Percentiles rank a stretch among this genome's conserved stretches.
Evolutionary conservation across 495 filamentous ascomycete species (phyloP).

Genomic region (Penicillium manginii): DNA sequence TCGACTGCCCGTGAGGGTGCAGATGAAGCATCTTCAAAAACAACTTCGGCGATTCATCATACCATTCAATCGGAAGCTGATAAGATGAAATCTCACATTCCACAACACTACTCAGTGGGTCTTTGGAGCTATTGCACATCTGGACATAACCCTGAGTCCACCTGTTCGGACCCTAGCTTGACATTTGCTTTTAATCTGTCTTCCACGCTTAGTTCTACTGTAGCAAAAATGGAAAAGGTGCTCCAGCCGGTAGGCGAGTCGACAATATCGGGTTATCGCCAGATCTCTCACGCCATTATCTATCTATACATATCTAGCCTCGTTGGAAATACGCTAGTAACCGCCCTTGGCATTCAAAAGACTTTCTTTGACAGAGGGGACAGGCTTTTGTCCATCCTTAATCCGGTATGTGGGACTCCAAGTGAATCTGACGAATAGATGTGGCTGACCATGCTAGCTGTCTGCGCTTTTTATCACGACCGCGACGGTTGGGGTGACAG

Average conservation of each 20-base stretch:
- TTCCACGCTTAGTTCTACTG: not conserved
- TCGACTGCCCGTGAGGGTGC: not conserved
- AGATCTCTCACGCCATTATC: not conserved
- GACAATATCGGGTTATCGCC: not conserved
- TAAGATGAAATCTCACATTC: conserved; percentile 6
- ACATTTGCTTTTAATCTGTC: conserved; percentile 11
- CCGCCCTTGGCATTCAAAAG: not conserved
- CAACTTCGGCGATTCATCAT: not conserved
- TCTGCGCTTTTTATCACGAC: conserved; percentile 2
- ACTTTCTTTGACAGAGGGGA: not conserved
- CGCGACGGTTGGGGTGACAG: not conserved
- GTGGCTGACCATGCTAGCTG: not conserved
- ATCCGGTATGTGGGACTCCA: not conserved
- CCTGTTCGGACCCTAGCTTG: conserved; percentile 5
- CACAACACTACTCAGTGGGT: conserved; percentile 3
- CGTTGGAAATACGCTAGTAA: conserved; percentile 2
- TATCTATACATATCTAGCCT: not conserved
- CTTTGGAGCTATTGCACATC: conserved; percentile 11
- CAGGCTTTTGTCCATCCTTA: not conserved
- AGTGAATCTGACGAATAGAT: not conserved
- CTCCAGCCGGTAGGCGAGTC: not conserved
- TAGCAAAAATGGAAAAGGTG: not conserved
- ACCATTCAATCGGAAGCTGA: not conserved
- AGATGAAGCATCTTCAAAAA: not conserved
- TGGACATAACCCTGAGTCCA: not conserved